Evolutionary conservation across 371 early-diverging fungal species (phyloP).

Genomic region (Mortierella sp.): DNA sequence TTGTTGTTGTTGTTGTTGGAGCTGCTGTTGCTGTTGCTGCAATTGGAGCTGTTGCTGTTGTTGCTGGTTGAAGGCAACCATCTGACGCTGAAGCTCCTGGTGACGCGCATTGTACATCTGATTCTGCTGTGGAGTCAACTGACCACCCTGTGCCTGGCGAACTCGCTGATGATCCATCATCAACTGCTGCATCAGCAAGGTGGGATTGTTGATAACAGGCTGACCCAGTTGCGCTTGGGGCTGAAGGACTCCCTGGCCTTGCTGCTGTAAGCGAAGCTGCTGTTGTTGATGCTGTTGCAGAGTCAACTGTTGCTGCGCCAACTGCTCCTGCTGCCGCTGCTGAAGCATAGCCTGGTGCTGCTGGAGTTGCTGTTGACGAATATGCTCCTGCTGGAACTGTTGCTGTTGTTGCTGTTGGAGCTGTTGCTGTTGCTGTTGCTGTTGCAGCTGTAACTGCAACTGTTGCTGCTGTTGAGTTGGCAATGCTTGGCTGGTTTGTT

Average conservation of each 20-base stretch:
- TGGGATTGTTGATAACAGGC: conserved; percentile 38
- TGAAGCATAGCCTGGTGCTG: conserved; percentile 60
- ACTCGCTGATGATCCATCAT: conserved; percentile 23
- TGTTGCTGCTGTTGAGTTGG: conserved; percentile 45
- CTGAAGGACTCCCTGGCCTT: conserved; percentile 19
- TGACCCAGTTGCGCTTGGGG: conserved; percentile 18
- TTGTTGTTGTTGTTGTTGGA: conserved; percentile 57
- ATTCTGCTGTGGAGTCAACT: conserved; percentile 26
- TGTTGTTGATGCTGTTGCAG: conserved; percentile 22
- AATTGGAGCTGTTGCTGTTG: conserved; percentile 58
- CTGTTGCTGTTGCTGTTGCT: conserved; percentile 39
- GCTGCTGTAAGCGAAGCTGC: conserved; percentile 22
- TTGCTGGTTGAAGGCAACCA: conserved; percentile 7
- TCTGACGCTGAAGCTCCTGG: conserved; percentile 21
- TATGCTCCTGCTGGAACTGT: conserved; percentile 26
- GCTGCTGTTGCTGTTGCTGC: conserved; percentile 17
- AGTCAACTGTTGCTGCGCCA: conserved; percentile 25
- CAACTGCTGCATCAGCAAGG: conserved; percentile 61
- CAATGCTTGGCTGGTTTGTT: conserved; percentile 47
- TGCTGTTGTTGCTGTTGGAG: conserved; percentile 35
- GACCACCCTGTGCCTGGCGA: conserved; percentile 29
- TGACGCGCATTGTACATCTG: conserved; percentile 20
- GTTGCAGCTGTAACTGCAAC: conserved; percentile 42
- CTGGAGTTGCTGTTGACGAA: conserved; percentile 30
- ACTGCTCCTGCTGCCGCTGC: conserved; percentile 42